Conservation (phyloP, 1,139 yeast species). For the Suhomyces guaymorum region DNA sequence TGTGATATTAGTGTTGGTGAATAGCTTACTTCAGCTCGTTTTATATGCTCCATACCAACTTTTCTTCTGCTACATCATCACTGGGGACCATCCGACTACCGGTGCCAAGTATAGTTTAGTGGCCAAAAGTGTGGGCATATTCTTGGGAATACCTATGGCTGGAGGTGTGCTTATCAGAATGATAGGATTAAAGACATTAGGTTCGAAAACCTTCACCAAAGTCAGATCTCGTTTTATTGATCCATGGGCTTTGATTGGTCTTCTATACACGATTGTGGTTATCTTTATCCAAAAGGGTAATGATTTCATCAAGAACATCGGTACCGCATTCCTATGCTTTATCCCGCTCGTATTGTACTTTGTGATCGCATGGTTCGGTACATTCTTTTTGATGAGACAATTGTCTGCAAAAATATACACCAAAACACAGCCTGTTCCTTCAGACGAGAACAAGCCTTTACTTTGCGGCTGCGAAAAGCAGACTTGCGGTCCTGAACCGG, state of each 20-base stretch:
- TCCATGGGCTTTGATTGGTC: constrained; percentile 55
- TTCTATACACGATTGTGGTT: constrained; percentile 53
- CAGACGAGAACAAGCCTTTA: constrained; percentile 12
- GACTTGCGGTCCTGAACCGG: neutral
- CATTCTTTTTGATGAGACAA: constrained; percentile 42
- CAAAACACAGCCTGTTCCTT: constrained; percentile 1
- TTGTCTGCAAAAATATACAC: constrained; percentile 14
- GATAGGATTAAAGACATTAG: constrained; percentile 20
- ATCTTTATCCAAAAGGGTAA: constrained; percentile 58
- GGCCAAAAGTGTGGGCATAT: constrained; percentile 54
- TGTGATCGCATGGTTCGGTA: constrained; percentile 47
- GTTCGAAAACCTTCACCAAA: constrained; percentile 31
- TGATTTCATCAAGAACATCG: constrained; percentile 49
- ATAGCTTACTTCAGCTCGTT: constrained; percentile 53
- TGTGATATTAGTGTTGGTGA: constrained; percentile 53
- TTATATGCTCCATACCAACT: constrained; percentile 57
- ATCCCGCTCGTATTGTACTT: constrained; percentile 55
- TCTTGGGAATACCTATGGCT: constrained; percentile 56
- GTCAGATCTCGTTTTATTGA: constrained; percentile 40
- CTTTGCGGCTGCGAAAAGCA: constrained; percentile 43
- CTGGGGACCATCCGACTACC: constrained; percentile 23
- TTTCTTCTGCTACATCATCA: constrained; percentile 45
- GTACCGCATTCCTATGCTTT: constrained; percentile 51
- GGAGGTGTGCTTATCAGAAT: constrained; percentile 48
- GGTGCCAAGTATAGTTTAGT: constrained; percentile 39